A percentile compares a stretch with the other conserved stretches of the same genome.
phyloP scores from a whole-genome alignment of 2,329 filamentous ascomycete species.

The Calonectria crousiana region DNA sequence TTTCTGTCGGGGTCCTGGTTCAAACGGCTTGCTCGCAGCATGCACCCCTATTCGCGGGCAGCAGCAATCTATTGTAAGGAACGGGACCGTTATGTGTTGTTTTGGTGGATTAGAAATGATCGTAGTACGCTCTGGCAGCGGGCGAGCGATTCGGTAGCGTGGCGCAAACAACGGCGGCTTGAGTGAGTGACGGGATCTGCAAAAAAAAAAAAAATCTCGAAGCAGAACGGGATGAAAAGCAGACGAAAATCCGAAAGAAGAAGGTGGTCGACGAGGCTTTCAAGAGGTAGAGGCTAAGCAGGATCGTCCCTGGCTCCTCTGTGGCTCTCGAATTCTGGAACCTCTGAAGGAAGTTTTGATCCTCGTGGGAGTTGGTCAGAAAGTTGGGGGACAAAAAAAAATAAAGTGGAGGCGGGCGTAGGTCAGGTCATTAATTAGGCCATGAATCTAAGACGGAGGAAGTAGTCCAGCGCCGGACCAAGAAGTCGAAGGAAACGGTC shows the following conservation, averaged over 20 bases:
- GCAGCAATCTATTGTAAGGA: background rate
- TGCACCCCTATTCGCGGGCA: background rate
- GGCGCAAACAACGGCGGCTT: background rate
- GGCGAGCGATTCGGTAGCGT: constrained; percentile 3
- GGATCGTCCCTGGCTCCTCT: background rate
- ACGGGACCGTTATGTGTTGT: background rate
- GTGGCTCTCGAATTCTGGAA: constrained; percentile 10
- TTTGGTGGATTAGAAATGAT: background rate
- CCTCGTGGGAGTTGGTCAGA: background rate
- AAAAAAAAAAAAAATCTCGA: background rate
- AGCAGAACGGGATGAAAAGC: background rate
- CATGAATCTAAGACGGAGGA: constrained; percentile 1
- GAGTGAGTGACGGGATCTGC: constrained; percentile 11
- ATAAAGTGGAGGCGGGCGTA: constrained; percentile 4
- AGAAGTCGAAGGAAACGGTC: background rate
- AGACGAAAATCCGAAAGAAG: background rate
- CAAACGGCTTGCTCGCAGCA: background rate
- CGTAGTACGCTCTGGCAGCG: constrained; percentile 1
- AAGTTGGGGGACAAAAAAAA: constrained; percentile 7
- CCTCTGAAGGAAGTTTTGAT: constrained; percentile 3
- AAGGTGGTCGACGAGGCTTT: constrained; percentile 3
- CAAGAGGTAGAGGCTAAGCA: constrained; percentile 5
- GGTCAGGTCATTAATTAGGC: constrained; percentile 12
- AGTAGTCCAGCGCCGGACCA: background rate
- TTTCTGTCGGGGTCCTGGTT: constrained; percentile 5